Conservation (phyloP, 257 asterid genomes). For the Solanum corneliomulleri region DNA sequence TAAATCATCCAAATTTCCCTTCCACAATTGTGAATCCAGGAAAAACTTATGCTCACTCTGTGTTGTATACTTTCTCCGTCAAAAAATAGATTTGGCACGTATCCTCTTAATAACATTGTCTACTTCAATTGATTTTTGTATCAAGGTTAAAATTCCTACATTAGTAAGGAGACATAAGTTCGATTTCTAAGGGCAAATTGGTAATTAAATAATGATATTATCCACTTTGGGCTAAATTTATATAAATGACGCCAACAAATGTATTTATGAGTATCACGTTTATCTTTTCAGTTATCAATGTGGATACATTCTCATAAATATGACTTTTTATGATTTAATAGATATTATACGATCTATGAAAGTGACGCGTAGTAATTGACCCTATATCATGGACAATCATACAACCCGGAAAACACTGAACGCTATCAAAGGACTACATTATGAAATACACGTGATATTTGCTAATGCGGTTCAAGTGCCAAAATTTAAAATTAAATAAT, state of each 20-base stretch:
- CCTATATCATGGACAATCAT: not conserved
- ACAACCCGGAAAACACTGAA: slow-evolving; percentile 3
- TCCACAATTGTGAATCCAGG: not conserved
- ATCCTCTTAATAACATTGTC: not conserved
- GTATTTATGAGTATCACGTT: not conserved
- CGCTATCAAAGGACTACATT: not conserved
- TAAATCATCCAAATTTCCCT: slow-evolving; percentile 1
- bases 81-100: not conserved
- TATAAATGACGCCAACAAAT: not conserved
- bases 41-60: not conserved
- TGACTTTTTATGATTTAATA: not conserved
- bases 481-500: not conserved
- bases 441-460: too few species aligned
- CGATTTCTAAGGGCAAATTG: not conserved
- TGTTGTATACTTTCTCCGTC: not conserved
- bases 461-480: not conserved
- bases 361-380: not conserved
- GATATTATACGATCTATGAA: not conserved
- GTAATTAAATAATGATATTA: not conserved
- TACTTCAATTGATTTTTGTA: not conserved
- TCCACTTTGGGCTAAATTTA: not conserved
- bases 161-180: not conserved
- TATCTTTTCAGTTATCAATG: not conserved
- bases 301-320: too few species aligned
- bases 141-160: not conserved